These are phyloP conservation scores for Olyra latifolia DNA, from an alignment of 176 grass and related monocot species.

Conservation along the genomic window DNA sequence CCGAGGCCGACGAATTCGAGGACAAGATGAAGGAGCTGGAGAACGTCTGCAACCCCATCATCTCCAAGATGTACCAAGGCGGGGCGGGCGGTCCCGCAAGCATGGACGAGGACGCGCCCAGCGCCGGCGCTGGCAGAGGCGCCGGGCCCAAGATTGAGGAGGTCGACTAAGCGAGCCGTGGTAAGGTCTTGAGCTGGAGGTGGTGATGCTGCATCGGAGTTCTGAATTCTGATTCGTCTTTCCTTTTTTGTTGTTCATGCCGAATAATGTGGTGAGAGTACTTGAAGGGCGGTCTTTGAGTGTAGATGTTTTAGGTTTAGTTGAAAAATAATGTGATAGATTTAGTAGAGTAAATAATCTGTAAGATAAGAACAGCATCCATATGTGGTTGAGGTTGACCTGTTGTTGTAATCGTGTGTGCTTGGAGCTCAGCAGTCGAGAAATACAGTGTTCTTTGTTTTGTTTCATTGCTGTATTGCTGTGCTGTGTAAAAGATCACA, in stretches of 20 bases:
- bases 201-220: too few species aligned
- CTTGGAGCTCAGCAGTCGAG: not conserved
- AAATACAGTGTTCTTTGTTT: not conserved
- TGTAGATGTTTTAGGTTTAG: not conserved
- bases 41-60: constrained; percentile 73
- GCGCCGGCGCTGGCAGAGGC: constrained; percentile 42
- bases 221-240: not conserved
- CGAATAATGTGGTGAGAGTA: constrained; percentile 20
- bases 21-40: constrained; percentile 82
- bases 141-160: constrained; percentile 83
- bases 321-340: not conserved
- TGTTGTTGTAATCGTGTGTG: not conserved
- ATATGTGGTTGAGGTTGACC: not conserved
- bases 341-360: not conserved
- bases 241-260: not conserved
- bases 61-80: constrained; percentile 75
- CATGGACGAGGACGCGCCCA: constrained; percentile 56
- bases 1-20: constrained; percentile 73
- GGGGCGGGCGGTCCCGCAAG: constrained; percentile 24
- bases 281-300: not conserved
- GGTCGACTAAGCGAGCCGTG: constrained; percentile 54
- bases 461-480: not conserved
- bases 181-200: not conserved
- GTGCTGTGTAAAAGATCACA: not conserved
- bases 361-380: not conserved